Conservation (phyloP, 75 land plant species). For the Sequoiadendron giganteum region DNA sequence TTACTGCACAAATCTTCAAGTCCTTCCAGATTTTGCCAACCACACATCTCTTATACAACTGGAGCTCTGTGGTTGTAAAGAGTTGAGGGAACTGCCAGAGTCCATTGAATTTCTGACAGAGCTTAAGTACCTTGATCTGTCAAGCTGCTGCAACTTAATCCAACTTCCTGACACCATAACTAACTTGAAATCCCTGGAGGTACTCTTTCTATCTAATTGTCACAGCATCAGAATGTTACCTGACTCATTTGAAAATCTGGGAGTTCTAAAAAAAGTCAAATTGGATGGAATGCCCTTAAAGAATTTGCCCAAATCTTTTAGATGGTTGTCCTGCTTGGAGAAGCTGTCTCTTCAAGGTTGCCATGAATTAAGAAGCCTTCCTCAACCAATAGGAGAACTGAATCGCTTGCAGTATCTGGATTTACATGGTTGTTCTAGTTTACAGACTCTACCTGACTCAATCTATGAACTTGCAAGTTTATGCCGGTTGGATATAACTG, state of each 20-base stretch:
- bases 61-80: conserved; percentile 19
- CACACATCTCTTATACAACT: conserved; percentile 8
- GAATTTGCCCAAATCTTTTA: not conserved
- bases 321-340: not conserved
- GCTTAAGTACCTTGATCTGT: conserved; percentile 20
- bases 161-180: conserved; percentile 12
- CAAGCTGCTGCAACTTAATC: conserved; percentile 8
- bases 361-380: conserved; percentile 2
- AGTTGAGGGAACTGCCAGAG: conserved; percentile 8
- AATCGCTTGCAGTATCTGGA: not conserved
- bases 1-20: conserved; percentile 5
- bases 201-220: not conserved
- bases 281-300: not conserved
- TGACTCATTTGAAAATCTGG: conserved; percentile 7
- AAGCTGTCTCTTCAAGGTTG: conserved; percentile 7
- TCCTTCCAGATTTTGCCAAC: conserved; percentile 9
- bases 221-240: conserved; percentile 6
- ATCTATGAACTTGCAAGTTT: not conserved
- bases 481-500: not conserved
- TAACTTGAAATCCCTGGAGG: not conserved
- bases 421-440: conserved; percentile 3
- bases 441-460: conserved; percentile 4
- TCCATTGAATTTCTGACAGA: conserved; percentile 13
- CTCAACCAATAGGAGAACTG: not conserved
- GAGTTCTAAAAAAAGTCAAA: not conserved